These are phyloP conservation scores for Hsuehochloa calcarea DNA, from an alignment of 176 grass and related monocot species.

Conservation along the genomic window DNA sequence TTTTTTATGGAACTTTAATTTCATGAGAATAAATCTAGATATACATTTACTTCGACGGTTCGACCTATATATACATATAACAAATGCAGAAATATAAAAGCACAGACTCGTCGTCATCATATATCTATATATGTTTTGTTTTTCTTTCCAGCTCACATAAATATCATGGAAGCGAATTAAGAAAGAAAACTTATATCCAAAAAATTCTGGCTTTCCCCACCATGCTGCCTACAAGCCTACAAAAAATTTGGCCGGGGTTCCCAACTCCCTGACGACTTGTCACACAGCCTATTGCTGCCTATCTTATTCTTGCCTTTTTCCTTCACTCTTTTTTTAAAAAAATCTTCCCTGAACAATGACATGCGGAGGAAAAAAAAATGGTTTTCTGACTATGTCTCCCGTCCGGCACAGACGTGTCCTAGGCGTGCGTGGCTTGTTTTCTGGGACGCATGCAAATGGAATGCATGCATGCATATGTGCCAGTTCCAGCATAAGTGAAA, in stretches of 20 bases:
- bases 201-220: background rate
- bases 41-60: background rate
- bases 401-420: background rate
- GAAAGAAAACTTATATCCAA: background rate
- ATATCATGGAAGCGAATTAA: background rate
- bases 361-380: background rate
- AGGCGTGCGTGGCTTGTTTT: background rate
- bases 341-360: background rate
- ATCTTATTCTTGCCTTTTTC: background rate
- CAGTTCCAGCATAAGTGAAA: background rate
- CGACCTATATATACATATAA: background rate
- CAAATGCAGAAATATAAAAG: background rate
- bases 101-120: background rate
- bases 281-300: background rate
- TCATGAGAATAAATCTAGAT: background rate
- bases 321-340: background rate
- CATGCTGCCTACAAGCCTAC: background rate
- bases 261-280: background rate
- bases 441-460: background rate
- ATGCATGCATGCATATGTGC: background rate
- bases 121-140: background rate
- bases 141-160: background rate
- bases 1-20: background rate
- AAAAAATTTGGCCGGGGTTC: background rate
- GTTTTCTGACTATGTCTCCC: background rate